Evolutionary conservation across 1,139 yeast species (phyloP).

Genomic region (Sugiyamaella paludigena): DNA sequence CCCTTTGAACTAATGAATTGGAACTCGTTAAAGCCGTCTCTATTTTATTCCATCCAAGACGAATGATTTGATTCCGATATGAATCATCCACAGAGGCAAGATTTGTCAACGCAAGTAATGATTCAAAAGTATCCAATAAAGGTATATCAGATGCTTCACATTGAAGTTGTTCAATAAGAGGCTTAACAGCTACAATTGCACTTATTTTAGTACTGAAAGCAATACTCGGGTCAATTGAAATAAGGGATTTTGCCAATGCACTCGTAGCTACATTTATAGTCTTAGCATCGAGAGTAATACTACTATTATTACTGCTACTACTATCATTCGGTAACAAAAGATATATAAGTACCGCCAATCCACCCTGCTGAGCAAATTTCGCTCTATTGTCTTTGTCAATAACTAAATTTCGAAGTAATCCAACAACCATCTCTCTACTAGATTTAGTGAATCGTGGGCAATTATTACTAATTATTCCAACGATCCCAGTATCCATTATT

Average conservation of each 20-base stretch:
- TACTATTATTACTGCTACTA: not conserved
- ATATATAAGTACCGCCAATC: constrained; percentile 36
- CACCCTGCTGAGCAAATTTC: constrained; percentile 39
- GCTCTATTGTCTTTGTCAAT: constrained; percentile 32
- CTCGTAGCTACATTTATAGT: constrained; percentile 30
- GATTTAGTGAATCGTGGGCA: constrained; percentile 32
- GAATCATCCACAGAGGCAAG: constrained; percentile 43
- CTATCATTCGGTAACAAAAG: constrained; percentile 23
- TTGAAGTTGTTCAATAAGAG: constrained; percentile 33
- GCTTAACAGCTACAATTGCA: constrained; percentile 35
- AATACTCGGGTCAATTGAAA: constrained; percentile 38
- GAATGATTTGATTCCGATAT: constrained; percentile 38
- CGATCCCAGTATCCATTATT: constrained; percentile 31
- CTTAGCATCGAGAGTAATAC: constrained; percentile 13
- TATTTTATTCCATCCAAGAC: constrained; percentile 41
- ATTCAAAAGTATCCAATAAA: constrained; percentile 45
- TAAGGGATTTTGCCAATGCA: constrained; percentile 39
- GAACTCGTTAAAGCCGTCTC: constrained; percentile 39
- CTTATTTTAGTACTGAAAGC: constrained; percentile 38
- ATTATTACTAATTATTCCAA: constrained; percentile 30
- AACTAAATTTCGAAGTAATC: constrained; percentile 36
- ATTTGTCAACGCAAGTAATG: constrained; percentile 49
- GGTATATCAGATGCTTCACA: constrained; percentile 29
- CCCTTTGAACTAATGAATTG: constrained; percentile 38
- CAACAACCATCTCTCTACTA: constrained; percentile 32